Conservation (phyloP, 2,329 filamentous ascomycete species). For the Chaetothyriales sp. region DNA sequence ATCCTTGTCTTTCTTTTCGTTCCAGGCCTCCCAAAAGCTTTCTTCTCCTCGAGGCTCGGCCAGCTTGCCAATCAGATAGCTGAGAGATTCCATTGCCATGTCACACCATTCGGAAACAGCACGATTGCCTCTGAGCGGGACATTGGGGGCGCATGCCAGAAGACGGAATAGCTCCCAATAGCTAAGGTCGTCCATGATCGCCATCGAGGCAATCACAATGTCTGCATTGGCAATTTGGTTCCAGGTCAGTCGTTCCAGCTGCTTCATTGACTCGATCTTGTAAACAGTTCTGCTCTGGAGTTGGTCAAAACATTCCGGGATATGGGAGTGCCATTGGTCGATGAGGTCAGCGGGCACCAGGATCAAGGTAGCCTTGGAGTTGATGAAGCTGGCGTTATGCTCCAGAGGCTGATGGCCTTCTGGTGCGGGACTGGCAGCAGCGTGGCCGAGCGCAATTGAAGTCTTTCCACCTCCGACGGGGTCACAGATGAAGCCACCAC, state of each 20-base stretch:
- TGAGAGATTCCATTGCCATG: constrained; percentile 28
- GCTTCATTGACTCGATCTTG: constrained; percentile 2
- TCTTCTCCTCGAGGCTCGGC: neutral
- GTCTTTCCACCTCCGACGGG: constrained; percentile 55
- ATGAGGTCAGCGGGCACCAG: constrained; percentile 41
- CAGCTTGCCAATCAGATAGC: neutral
- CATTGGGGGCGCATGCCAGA: constrained; percentile 34
- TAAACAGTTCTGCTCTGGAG: neutral
- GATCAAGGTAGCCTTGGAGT: constrained; percentile 43
- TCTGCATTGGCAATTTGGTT: constrained; percentile 33
- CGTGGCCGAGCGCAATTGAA: constrained; percentile 41
- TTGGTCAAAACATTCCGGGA: constrained; percentile 34
- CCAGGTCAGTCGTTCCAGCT: constrained; percentile 31
- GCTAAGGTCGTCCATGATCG: constrained; percentile 29
- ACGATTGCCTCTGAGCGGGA: constrained; percentile 28
- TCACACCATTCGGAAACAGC: constrained; percentile 41
- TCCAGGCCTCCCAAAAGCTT: constrained; percentile 8
- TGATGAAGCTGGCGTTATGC: neutral
- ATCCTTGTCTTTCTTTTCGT: constrained; percentile 1
- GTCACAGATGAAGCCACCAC: constrained; percentile 49
- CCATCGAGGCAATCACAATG: constrained; percentile 42
- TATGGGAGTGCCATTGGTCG: constrained; percentile 44
- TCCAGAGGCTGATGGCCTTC: neutral
- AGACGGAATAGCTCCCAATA: constrained; percentile 38
- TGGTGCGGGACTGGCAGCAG: constrained; percentile 24